Conservation (phyloP, 2,329 filamentous ascomycete genomes). For the Phialophora verrucosa region DNA sequence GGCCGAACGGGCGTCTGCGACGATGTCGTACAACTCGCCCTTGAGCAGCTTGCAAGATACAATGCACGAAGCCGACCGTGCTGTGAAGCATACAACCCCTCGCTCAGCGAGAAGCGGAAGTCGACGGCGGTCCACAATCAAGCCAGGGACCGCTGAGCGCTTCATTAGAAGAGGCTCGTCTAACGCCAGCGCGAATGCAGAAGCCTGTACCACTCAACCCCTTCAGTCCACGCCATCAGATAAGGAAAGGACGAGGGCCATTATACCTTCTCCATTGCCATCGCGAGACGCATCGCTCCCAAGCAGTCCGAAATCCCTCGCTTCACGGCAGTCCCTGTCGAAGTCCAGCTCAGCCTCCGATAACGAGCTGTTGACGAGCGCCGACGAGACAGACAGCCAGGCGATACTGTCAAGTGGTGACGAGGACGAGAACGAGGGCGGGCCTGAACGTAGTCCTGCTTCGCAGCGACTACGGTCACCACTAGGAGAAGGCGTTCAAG, state of each 20-base stretch:
- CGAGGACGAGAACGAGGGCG: conserved; percentile 55
- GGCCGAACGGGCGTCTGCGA: conserved; percentile 15
- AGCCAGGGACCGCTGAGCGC: conserved; percentile 33
- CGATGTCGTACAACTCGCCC: conserved; percentile 11
- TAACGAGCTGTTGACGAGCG: conserved; percentile 57
- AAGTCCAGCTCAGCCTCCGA: conserved; percentile 65
- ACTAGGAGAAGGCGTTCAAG: conserved; percentile 42
- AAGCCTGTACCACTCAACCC: conserved; percentile 30
- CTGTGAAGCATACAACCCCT: conserved; percentile 35
- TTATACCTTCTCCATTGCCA: conserved; percentile 44
- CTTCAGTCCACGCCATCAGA: not conserved
- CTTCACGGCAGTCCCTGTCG: conserved; percentile 55
- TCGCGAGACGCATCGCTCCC: conserved; percentile 52
- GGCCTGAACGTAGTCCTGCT: not conserved
- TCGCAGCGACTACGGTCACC: not conserved
- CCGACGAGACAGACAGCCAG: conserved; percentile 62
- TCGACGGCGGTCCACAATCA: conserved; percentile 38
- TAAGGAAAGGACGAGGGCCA: conserved; percentile 31
- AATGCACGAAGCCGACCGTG: conserved; percentile 43
- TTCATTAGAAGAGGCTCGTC: conserved; percentile 27
- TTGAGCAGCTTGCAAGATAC: conserved; percentile 44
- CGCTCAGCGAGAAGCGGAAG: conserved; percentile 42
- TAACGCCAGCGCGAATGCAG: conserved; percentile 35
- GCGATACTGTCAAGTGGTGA: conserved; percentile 61
- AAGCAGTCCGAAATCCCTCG: conserved; percentile 59